Evolutionary conservation across 148 eudicot genomes (phyloP), one percentile per base, ranked within the genome.

Genomic region (Fagopyrum homotropicum): DNA sequence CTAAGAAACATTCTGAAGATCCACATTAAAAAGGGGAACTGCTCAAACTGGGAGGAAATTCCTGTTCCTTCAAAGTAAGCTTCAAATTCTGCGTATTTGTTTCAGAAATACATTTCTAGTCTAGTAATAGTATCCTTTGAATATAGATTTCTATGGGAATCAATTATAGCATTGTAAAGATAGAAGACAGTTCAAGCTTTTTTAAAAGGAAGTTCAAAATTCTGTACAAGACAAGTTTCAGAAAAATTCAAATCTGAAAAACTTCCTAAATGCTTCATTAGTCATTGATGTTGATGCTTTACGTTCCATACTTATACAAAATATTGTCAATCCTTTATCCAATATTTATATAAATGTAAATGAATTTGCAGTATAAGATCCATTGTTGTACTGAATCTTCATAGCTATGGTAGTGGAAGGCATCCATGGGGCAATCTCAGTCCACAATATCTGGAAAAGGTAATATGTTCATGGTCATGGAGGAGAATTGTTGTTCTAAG

Each of bases 401-500:
- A 87, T 76, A 92, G 81, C 83, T 92, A 96, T 80, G 99, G 89
- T 75, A 90, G 99, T 75, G 99, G 99, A 85, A 90, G 99, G 82
- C 82, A 92, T 86, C 99, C 99, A 43, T 96, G 99, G 98, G 99
- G 99, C 12, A 88, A 88, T 59, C 83, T 90, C 81, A 89, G 83
- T 85, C 88, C 96, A 10, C 88, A 90, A 8, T 96, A 92, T 80
- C 82, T 96, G 82, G 91, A 92, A 78, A 92, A 86, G 98, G 99
- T 92, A 88, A 57, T 75, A 45, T 17, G 6, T 45, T 14, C 70
- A 35, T 35, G 40, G 40, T 35, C 40, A 2, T 35, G 40, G 3
- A 22, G 3, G 40, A 35, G 40, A 35, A 35, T 35, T 35, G 40
- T 35, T 35, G 40, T 35, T 35, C 40, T 35, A 35, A 35, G 40